phyloP scores from a whole-genome alignment of 768 basidiomycete species.

The Artomyces pyxidatus region DNA sequence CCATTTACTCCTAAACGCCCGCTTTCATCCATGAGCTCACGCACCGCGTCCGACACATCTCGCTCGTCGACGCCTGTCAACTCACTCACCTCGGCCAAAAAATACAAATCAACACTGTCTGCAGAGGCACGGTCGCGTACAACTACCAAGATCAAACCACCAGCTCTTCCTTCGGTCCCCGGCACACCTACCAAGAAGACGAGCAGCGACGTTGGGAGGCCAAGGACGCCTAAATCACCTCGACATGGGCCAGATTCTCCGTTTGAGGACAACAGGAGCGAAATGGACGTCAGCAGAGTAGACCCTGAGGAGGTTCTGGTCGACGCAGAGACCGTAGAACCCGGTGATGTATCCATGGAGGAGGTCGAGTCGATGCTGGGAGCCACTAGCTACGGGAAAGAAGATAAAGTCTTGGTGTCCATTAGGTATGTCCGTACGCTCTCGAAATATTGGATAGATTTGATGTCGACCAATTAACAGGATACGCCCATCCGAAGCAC shows the following conservation, averaged over 20 bases:
- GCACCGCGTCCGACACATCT: slow-evolving; percentile 2
- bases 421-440: slow-evolving; percentile 42
- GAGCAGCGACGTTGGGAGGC: slow-evolving; percentile 8
- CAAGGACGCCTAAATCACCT: slow-evolving; percentile 29
- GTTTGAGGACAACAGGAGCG: slow-evolving; percentile 42
- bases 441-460: background rate
- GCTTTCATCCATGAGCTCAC: slow-evolving; percentile 1
- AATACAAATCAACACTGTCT: slow-evolving; percentile 13
- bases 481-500: slow-evolving; percentile 49
- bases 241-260: slow-evolving; percentile 40
- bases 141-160: slow-evolving; percentile 13
- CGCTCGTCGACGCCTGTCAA: slow-evolving; percentile 11
- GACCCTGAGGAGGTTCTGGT: slow-evolving; percentile 73
- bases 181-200: slow-evolving; percentile 16
- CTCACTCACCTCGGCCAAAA: slow-evolving; percentile 13
- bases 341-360: slow-evolving; percentile 59
- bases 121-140: slow-evolving; percentile 15
- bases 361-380: slow-evolving; percentile 52
- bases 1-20: slow-evolving; percentile 9
- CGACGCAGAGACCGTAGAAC: slow-evolving; percentile 65
- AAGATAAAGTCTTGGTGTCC: slow-evolving; percentile 84
- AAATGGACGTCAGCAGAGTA: slow-evolving; percentile 70
- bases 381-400: slow-evolving; percentile 48
- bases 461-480: slow-evolving; percentile 27
- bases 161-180: slow-evolving; percentile 6